phyloP scores from a whole-genome alignment of 139 green algal genomes.

The Volvox africanus region DNA sequence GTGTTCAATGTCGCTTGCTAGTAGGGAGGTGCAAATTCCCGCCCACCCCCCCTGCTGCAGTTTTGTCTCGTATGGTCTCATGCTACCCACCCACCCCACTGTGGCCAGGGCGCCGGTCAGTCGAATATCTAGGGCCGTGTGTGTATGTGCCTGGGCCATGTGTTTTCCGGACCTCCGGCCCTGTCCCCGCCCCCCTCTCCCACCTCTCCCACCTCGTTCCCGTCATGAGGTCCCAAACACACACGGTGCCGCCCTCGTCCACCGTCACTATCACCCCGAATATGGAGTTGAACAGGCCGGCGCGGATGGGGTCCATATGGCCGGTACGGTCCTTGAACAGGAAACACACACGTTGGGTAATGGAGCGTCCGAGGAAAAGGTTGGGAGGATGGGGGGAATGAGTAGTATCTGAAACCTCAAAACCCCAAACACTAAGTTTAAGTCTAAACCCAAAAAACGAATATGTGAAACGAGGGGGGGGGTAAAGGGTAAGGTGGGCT shows the following conservation, averaged over 20 bases:
- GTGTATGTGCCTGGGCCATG: too few relatives aligned
- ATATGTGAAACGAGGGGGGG: too few relatives aligned
- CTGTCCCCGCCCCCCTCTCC: neutral
- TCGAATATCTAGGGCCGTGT: too few relatives aligned
- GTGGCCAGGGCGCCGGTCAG: too few relatives aligned
- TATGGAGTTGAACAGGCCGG: constrained; percentile 74
- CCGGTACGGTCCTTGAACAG: constrained; percentile 62
- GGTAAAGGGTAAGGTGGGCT: too few relatives aligned
- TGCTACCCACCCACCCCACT: too few relatives aligned
- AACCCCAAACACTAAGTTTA: too few relatives aligned
- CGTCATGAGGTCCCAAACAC: constrained; percentile 79
- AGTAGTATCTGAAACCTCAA: too few relatives aligned
- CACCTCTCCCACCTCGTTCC: constrained; percentile 40
- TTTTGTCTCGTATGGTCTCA: neutral
- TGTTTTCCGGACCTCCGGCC: neutral
- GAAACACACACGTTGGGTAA: too few relatives aligned
- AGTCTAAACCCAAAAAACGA: too few relatives aligned
- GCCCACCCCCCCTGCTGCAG: neutral
- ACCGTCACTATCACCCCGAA: constrained; percentile 81
- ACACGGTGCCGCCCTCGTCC: constrained; percentile 81
- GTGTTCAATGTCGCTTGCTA: neutral
- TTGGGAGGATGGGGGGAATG: too few relatives aligned
- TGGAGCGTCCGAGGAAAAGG: too few relatives aligned
- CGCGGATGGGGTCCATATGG: constrained; percentile 66
- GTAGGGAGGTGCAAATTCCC: neutral